Evolutionary conservation across 2,329 filamentous ascomycete species (phyloP).

Genomic region (Hymenoscyphus albidus): DNA sequence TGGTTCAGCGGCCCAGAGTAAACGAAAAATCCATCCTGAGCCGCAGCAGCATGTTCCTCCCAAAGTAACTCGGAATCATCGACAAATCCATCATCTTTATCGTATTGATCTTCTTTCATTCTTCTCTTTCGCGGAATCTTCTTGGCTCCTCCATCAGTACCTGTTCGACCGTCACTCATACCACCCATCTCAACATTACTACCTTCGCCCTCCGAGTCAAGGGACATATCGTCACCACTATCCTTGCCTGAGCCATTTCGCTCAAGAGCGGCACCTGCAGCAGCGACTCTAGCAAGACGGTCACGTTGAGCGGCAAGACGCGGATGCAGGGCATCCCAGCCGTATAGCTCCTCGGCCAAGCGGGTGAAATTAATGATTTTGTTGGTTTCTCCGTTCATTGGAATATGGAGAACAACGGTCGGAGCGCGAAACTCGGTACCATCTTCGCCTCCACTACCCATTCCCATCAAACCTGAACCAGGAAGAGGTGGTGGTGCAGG

Average conservation of each 20-base stretch:
- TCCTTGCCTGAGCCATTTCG: conserved; percentile 65
- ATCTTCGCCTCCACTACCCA: conserved; percentile 39
- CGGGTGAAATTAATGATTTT: conserved; percentile 95
- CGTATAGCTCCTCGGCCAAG: conserved; percentile 88
- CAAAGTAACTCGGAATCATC: conserved; percentile 93
- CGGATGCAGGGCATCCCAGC: conserved; percentile 90
- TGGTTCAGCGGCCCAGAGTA: conserved; percentile 90
- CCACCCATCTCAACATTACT: conserved; percentile 89
- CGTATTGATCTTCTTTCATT: conserved; percentile 78
- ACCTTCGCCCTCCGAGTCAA: conserved; percentile 66
- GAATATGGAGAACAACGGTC: conserved; percentile 80
- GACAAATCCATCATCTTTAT: conserved; percentile 78
- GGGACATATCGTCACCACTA: conserved; percentile 78
- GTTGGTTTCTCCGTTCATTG: conserved; percentile 76
- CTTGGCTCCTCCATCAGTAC: conserved; percentile 55
- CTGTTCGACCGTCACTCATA: conserved; percentile 54
- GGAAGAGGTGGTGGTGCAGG: conserved; percentile 51
- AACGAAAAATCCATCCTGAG: conserved; percentile 95
- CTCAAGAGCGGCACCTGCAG: conserved; percentile 81
- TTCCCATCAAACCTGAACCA: conserved; percentile 59
- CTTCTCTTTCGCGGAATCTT: conserved; percentile 70
- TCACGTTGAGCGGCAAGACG: conserved; percentile 85
- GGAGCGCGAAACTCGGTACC: conserved; percentile 60
- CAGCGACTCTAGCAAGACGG: conserved; percentile 81
- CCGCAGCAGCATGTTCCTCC: conserved; percentile 92